phyloP scores from a whole-genome alignment of 345 rosid species.

The Populus ilicifolia region DNA sequence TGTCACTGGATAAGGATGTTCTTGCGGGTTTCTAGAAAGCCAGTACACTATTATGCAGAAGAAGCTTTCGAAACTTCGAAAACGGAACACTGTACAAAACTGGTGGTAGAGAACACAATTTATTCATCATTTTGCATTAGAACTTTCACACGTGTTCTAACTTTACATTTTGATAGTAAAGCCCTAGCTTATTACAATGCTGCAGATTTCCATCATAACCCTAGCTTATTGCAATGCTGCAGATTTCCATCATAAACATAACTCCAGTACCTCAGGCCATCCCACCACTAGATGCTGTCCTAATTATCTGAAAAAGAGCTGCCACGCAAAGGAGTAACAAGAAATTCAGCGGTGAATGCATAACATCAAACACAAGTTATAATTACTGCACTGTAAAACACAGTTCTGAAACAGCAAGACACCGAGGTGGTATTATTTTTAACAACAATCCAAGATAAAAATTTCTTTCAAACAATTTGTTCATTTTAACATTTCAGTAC shows the following conservation, averaged over 20 bases:
- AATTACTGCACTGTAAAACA: no score
- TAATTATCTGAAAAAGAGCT: background rate
- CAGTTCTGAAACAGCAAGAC: background rate
- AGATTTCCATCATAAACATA: background rate
- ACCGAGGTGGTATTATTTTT: background rate
- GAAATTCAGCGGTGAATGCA: background rate
- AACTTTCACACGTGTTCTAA: background rate
- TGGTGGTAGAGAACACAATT: background rate
- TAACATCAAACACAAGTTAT: background rate
- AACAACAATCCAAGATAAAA: background rate
- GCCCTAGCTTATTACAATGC: background rate
- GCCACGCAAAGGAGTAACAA: background rate
- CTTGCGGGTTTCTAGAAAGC: background rate
- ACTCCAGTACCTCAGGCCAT: background rate
- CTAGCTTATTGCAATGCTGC: background rate
- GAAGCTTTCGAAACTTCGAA: background rate
- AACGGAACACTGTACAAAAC: background rate
- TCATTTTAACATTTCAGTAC: no score
- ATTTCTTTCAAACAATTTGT: background rate
- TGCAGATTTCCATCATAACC: background rate
- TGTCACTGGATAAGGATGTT: no score
- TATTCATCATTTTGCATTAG: background rate
- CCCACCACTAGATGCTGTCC: background rate
- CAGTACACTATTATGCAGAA: background rate
- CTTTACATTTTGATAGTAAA: background rate